phyloP scores from a whole-genome alignment of 805 yeast genomes.

The Brettanomyces anomalus region DNA sequence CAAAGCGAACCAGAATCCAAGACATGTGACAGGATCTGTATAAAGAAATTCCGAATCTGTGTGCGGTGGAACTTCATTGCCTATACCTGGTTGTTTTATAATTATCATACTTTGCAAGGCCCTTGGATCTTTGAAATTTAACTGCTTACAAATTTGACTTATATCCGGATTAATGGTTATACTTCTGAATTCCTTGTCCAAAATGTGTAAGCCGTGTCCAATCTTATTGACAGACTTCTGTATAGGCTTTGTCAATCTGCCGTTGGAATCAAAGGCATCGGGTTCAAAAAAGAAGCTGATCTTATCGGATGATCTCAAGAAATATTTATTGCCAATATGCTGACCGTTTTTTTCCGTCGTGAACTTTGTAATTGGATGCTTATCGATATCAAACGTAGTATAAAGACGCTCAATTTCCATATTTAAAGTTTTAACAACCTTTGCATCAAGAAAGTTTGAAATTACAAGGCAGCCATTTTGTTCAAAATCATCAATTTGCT shows the following conservation, averaged over 20 bases:
- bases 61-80: conserved; percentile 69
- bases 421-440: conserved; percentile 33
- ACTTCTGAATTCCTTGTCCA: conserved; percentile 37
- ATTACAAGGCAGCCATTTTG: conserved; percentile 55
- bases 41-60: conserved; percentile 67
- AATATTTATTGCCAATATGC: conserved; percentile 69
- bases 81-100: conserved; percentile 68
- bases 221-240: conserved; percentile 61
- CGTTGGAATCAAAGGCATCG: conserved; percentile 39
- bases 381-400: conserved; percentile 37
- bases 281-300: conserved; percentile 63
- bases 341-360: conserved; percentile 41
- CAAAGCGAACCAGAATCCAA: conserved; percentile 78
- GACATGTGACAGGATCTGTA: conserved; percentile 61
- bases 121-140: conserved; percentile 54
- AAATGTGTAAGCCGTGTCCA: conserved; percentile 67
- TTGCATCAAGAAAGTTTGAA: conserved; percentile 40
- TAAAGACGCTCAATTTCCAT: conserved; percentile 37
- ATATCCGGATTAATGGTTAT: conserved; percentile 46
- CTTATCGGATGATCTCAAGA: conserved; percentile 60
- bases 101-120: conserved; percentile 74
- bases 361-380: conserved; percentile 65
- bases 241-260: conserved; percentile 44
- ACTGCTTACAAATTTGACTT: conserved; percentile 38
- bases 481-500: conserved; percentile 42